phyloP scores from a whole-genome alignment of 2,329 filamentous ascomycete species.

The Aspergillus ruber region DNA sequence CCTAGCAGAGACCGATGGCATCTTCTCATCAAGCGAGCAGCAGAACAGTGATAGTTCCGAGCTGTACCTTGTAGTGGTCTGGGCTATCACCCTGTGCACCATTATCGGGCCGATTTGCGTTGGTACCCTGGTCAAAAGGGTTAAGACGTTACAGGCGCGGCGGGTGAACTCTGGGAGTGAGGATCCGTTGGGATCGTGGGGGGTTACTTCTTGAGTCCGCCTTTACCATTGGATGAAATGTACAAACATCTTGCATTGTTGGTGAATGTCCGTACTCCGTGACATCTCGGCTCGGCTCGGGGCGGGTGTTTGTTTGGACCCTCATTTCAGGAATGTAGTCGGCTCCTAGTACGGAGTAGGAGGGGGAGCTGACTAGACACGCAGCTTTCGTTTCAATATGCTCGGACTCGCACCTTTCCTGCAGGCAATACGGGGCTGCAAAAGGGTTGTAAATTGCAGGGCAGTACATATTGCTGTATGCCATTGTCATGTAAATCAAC shows the following conservation, averaged over 20 bases:
- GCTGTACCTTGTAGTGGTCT: constrained; percentile 48
- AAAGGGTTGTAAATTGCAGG: too few species aligned
- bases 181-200: constrained; percentile 41
- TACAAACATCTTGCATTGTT: too few species aligned
- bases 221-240: neutral
- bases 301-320: neutral
- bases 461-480: too few species aligned
- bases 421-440: too few species aligned
- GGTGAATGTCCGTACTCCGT: too few species aligned
- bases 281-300: constrained; percentile 1
- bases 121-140: constrained; percentile 42
- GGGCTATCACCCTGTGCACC: constrained; percentile 52
- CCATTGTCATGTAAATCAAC: too few species aligned
- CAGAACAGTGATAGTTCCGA: constrained; percentile 27
- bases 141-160: constrained; percentile 32
- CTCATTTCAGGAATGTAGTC: neutral
- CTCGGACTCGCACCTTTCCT: neutral
- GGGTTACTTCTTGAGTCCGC: constrained; percentile 17
- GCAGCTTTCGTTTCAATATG: neutral
- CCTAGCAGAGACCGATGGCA: constrained; percentile 52
- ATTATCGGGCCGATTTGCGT: constrained; percentile 47
- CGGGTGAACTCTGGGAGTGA: constrained; percentile 8
- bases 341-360: neutral
- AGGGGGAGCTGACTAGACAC: neutral
- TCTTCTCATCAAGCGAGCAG: constrained; percentile 29